phyloP scores from a whole-genome alignment of 1,284 basidiomycete species.

The Trichosporon sp. region DNA sequence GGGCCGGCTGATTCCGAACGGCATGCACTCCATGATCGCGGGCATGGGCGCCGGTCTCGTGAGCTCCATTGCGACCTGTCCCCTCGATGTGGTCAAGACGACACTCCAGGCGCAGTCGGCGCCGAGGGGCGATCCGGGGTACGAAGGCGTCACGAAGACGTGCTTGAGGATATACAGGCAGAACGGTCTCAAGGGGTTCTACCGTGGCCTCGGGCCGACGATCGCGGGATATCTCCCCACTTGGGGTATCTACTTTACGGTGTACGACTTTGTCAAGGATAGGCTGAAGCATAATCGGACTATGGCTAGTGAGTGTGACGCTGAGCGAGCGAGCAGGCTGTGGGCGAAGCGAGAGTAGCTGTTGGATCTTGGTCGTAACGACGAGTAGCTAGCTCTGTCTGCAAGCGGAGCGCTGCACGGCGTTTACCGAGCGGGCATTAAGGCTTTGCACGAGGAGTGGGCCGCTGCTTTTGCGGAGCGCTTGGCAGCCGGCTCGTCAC shows the following conservation, averaged over 20 bases:
- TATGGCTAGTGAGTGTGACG: slow-evolving; percentile 12
- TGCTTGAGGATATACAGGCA: slow-evolving; percentile 64
- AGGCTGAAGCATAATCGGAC: slow-evolving; percentile 56
- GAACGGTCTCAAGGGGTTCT: slow-evolving; percentile 78
- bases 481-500: no score
- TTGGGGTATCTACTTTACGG: slow-evolving; percentile 97
- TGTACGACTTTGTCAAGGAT: slow-evolving; percentile 88
- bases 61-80: slow-evolving; percentile 90
- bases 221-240: slow-evolving; percentile 91
- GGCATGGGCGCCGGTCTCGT: slow-evolving; percentile 69
- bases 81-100: slow-evolving; percentile 95
- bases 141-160: slow-evolving; percentile 72
- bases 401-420: no score
- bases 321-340: no score
- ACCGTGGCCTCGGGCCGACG: slow-evolving; percentile 91
- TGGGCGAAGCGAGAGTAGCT: background rate
- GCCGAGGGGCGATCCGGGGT: slow-evolving; percentile 60
- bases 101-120: slow-evolving; percentile 84
- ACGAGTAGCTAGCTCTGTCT: no score
- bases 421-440: no score
- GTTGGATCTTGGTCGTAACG: no score
- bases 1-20: slow-evolving; percentile 23
- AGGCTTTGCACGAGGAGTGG: no score
- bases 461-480: no score
- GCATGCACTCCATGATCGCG: slow-evolving; percentile 49